Evolutionary conservation across 208 protist species (phyloP), one percentile per base, ranked within the genome.

Genomic region (Crithidia sp.): DNA sequence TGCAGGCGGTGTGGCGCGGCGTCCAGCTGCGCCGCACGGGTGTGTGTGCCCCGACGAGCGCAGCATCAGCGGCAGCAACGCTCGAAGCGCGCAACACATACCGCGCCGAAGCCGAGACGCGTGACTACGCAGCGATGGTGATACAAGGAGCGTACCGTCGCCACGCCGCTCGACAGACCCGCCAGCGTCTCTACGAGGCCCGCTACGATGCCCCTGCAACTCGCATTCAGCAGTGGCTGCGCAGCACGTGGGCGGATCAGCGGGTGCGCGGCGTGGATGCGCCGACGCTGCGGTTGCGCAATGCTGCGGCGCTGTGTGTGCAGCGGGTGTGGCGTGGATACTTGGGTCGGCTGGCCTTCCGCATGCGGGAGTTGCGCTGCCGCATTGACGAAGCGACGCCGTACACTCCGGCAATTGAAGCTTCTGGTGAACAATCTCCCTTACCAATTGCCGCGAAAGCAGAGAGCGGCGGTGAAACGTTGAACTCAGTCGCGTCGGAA

Each of bases 291-390:
- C 66, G 63, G 39, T 39, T 36, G 17, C 82, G 67, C 19, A 19
- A 86, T 14, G 63, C 72, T 10, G 85, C 85, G n/a, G 86, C 89
- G 8, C 3, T 80, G 12, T 6, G 65, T 5, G 88, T 96, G 44
- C 91, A 96, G 76, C 47, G 76, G 2, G 61, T 82, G 16, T 96
- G 92, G 90, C 78, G 88, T 4, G 83, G 77, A n/a, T 89, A 89
- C 71, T 53, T 74, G 9, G 74, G 47, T 0, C 82, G 85, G 0
- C 41, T 96, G 14, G 43, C 56, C 10, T 81, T 75, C 50, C 80
- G 77, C 69, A 89, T 96, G 58, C 77, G 63, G 12, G 73, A 71
- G 67, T 77, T 84, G 71, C 72, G 60, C 43, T 67, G 52, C 10
- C 76, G 77, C 50, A 70, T 81, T 57, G 72, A 83, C 13, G 40